Conservation (phyloP, 108 stramenopile species). For the Pelagomonas calceolata region DNA sequence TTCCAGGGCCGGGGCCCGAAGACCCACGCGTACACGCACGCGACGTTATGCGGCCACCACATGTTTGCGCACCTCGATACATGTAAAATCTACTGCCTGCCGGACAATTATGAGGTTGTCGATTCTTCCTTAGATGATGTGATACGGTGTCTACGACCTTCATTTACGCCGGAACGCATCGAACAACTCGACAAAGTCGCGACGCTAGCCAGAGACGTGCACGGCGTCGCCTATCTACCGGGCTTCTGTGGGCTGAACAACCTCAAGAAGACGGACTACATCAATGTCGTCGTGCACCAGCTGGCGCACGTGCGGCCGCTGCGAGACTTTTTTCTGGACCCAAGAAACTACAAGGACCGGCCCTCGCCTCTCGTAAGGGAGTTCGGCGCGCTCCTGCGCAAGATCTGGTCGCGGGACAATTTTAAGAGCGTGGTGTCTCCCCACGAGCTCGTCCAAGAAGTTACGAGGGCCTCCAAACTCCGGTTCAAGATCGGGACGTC, state of each 20-base stretch:
- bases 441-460: conserved; percentile 82
- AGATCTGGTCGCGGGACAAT: conserved; percentile 80
- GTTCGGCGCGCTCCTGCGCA: conserved; percentile 81
- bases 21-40: conserved; percentile 91
- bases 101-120: conserved; percentile 86
- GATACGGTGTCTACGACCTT: conserved; percentile 62
- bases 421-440: conserved; percentile 89
- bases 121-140: conserved; percentile 76
- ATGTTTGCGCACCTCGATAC: conserved; percentile 76
- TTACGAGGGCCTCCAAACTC: conserved; percentile 69
- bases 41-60: conserved; percentile 75
- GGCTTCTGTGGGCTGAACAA: conserved; percentile 92
- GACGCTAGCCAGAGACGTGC: conserved; percentile 69
- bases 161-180: conserved; percentile 57
- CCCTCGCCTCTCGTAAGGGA: conserved; percentile 37
- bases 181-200: conserved; percentile 56
- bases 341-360: conserved; percentile 23
- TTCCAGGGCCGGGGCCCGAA: conserved; percentile 77
- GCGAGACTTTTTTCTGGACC: conserved; percentile 78
- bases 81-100: conserved; percentile 65
- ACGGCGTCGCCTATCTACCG: conserved; percentile 79
- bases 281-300: conserved; percentile 80
- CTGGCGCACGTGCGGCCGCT: conserved; percentile 79
- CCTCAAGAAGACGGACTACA: conserved; percentile 78
- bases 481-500: conserved; percentile 70